A percentile compares a stretch with the other conserved stretches of the same genome.
phyloP scores from a whole-genome alignment of 257 asterid genomes.

The Nicotiana tabacum region DNA sequence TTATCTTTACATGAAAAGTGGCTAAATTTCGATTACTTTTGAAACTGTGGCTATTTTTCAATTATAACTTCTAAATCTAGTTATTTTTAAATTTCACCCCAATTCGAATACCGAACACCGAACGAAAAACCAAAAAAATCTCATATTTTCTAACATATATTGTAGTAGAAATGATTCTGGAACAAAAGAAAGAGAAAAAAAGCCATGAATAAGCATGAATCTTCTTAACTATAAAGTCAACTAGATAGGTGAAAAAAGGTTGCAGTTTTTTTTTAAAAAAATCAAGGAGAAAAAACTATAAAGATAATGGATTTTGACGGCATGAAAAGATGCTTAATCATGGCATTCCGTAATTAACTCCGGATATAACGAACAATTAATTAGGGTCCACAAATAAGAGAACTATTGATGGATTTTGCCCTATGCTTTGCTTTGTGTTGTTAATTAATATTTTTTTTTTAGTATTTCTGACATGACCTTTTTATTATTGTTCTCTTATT shows the following conservation, averaged over 20 bases:
- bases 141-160: too few species aligned
- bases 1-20: too few species aligned
- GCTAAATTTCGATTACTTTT: too few species aligned
- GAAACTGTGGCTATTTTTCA: too few species aligned
- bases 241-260: conserved; percentile 24
- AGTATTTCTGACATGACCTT: too few species aligned
- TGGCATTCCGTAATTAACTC: conserved; percentile 39
- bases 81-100: too few species aligned
- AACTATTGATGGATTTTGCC: not conserved
- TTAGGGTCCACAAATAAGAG: conserved; percentile 32
- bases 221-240: conserved; percentile 29
- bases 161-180: not conserved
- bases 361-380: conserved; percentile 31
- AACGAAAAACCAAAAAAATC: too few species aligned
- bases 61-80: too few species aligned
- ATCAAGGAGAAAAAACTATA: not conserved
- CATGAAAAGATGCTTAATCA: not conserved
- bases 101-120: too few species aligned
- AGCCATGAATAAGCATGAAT: not conserved
- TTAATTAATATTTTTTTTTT: too few species aligned
- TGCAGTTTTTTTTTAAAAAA: not conserved
- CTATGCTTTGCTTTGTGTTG: too few species aligned
- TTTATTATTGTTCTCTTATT: too few species aligned
- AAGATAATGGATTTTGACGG: not conserved
- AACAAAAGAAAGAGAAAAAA: not conserved